A percentile compares a stretch with the other conserved stretches of the same genome.
Conservation (phyloP, 257 asterid species). For the Ocimum tenuiflorum region DNA sequence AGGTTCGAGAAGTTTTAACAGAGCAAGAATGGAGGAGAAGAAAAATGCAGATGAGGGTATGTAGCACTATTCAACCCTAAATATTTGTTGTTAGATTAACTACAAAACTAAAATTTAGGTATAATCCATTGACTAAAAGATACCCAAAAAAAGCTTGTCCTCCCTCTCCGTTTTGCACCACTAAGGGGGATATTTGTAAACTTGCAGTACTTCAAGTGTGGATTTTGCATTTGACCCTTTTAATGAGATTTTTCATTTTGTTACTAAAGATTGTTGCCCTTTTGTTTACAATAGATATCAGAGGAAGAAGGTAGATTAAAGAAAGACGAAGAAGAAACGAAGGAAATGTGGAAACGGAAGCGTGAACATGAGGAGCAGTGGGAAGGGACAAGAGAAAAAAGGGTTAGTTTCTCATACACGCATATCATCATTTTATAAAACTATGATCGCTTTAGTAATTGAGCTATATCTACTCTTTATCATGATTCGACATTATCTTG, state of each 20-base stretch:
- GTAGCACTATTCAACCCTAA: constrained; percentile 10
- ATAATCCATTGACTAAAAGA: not conserved
- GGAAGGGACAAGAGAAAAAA: constrained; percentile 97
- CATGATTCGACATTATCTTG: not conserved
- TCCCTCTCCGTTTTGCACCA: not conserved
- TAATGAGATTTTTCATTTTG: not conserved
- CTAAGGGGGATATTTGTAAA: not conserved
- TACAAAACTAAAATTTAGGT: not conserved
- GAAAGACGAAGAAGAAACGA: constrained; percentile 97
- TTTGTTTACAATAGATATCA: constrained; percentile 52
- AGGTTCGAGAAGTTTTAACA: constrained; percentile 90
- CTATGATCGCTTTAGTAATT: not conserved
- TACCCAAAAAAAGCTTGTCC: not conserved
- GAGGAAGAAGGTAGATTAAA: constrained; percentile 99
- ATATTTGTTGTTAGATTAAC: not conserved
- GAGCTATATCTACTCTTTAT: not conserved
- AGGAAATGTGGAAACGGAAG: constrained; percentile 97
- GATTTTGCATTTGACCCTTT: not conserved
- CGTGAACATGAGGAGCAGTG: constrained; percentile 99
- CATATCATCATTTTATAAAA: not conserved
- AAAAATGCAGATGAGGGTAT: constrained; percentile 98
- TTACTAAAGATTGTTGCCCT: not conserved
- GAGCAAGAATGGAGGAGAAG: constrained; percentile 99
- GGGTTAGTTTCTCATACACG: constrained; percentile 48
- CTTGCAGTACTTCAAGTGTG: not conserved